phyloP scores from a whole-genome alignment of 2,329 filamentous ascomycete species.

The Fusarium robinianum region DNA sequence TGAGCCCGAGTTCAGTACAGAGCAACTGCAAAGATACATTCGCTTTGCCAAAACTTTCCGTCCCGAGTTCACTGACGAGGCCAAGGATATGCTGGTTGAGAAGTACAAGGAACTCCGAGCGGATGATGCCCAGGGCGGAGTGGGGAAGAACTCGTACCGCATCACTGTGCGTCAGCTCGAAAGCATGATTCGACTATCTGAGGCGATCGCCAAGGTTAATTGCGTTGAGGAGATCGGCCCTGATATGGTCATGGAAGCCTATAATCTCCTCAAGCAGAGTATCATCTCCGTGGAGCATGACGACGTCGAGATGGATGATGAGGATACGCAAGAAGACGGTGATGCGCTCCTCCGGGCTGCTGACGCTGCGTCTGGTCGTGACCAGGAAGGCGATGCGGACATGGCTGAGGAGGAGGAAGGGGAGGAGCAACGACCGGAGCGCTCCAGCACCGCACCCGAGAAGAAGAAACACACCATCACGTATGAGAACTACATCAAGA shows the following conservation, averaged over 20 bases:
- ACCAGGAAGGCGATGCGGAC: slow-evolving; percentile 52
- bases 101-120: slow-evolving; percentile 95
- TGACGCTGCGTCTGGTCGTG: slow-evolving; percentile 49
- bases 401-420: slow-evolving; percentile 47
- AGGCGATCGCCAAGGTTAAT: slow-evolving; percentile 98
- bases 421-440: slow-evolving; percentile 42
- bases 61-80: slow-evolving; percentile 87
- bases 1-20: slow-evolving; percentile 90
- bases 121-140: slow-evolving; percentile 91
- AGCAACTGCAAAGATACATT: slow-evolving; percentile 96
- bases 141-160: slow-evolving; percentile 93
- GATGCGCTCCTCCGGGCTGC: slow-evolving; percentile 50
- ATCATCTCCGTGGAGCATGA: slow-evolving; percentile 99
- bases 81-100: slow-evolving; percentile 81
- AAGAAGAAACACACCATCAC: slow-evolving; percentile 83
- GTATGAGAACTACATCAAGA: slow-evolving; percentile 91
- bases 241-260: slow-evolving; percentile 88
- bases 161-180: slow-evolving; percentile 97
- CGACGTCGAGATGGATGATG: slow-evolving; percentile 90
- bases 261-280: slow-evolving; percentile 85
- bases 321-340: slow-evolving; percentile 53
- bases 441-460: slow-evolving; percentile 42
- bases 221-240: slow-evolving; percentile 89
- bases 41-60: slow-evolving; percentile 94
- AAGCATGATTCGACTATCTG: slow-evolving; percentile 90